These are phyloP conservation scores for Camelina laxa DNA, from an alignment of 345 rosid genomes.

Conservation along the genomic window DNA sequence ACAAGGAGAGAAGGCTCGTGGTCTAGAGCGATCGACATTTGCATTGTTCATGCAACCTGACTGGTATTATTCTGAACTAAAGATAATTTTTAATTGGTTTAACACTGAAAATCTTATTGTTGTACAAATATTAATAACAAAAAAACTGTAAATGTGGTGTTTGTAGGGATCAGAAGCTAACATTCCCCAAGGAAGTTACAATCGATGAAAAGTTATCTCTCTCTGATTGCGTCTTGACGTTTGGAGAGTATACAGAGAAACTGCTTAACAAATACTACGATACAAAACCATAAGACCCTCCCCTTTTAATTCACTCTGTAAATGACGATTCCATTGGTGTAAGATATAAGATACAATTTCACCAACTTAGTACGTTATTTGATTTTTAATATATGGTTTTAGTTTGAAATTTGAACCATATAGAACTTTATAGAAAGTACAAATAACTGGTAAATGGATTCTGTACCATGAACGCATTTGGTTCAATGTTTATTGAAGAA, in stretches of 20 bases:
- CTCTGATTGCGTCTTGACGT: constrained; percentile 57
- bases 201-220: constrained; percentile 65
- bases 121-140: not conserved
- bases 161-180: constrained; percentile 77
- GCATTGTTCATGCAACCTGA: constrained; percentile 98
- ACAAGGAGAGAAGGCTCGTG: constrained; percentile 64
- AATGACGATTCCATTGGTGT: constrained; percentile 19
- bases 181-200: constrained; percentile 64
- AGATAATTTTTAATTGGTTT: not conserved
- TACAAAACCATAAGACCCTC: constrained; percentile 47
- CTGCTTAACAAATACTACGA: constrained; percentile 78
- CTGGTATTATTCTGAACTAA: constrained; percentile 55
- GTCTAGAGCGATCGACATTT: constrained; percentile 83
- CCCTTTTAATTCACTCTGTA: not conserved
- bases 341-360: not conserved
- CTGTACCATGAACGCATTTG: not conserved
- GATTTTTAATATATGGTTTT: not conserved
- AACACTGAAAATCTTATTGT: not conserved
- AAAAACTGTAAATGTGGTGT: constrained; percentile 12
- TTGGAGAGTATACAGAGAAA: constrained; percentile 84
- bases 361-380: not conserved
- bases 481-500: too few species aligned
- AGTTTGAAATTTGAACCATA: not conserved
- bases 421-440: not conserved
- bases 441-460: not conserved